Percentiles rank a stretch among this genome's conserved stretches.
Evolutionary conservation across 2,329 filamentous ascomycete genomes (phyloP).

Genomic region (Hypomyces rosellus): DNA sequence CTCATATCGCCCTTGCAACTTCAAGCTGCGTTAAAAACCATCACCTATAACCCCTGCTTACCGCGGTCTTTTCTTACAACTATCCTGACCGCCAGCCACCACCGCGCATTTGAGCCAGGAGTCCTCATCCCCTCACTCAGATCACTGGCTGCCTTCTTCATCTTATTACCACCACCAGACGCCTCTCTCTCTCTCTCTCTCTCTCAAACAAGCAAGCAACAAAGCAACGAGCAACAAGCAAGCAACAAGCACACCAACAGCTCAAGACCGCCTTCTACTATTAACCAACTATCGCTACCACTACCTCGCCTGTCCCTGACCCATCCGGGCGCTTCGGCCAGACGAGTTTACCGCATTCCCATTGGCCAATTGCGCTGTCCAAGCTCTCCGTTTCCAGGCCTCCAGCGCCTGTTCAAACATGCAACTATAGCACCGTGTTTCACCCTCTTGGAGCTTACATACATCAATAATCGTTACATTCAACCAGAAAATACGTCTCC

Average conservation of each 20-base stretch:
- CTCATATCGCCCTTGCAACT: too few species aligned
- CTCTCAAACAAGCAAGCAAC: background rate
- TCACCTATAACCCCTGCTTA: background rate
- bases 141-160: background rate
- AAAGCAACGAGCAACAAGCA: background rate
- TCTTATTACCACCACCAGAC: background rate
- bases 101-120: background rate
- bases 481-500: background rate
- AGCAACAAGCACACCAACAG: background rate
- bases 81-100: background rate
- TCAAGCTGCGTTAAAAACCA: too few species aligned
- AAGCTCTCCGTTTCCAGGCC: constrained; percentile 2
- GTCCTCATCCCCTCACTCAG: background rate
- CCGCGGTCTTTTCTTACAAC: background rate
- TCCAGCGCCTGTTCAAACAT: constrained; percentile 14
- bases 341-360: constrained; percentile 2
- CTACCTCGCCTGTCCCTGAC: background rate
- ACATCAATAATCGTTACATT: background rate
- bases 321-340: constrained; percentile 12
- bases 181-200: background rate
- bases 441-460: constrained; percentile 8
- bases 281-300: constrained; percentile 3
- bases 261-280: background rate
- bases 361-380: constrained; percentile 11
- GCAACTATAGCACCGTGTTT: constrained; percentile 11